Evolutionary conservation across 768 basidiomycete species (phyloP).

Genomic region (Hericium rajendrae): DNA sequence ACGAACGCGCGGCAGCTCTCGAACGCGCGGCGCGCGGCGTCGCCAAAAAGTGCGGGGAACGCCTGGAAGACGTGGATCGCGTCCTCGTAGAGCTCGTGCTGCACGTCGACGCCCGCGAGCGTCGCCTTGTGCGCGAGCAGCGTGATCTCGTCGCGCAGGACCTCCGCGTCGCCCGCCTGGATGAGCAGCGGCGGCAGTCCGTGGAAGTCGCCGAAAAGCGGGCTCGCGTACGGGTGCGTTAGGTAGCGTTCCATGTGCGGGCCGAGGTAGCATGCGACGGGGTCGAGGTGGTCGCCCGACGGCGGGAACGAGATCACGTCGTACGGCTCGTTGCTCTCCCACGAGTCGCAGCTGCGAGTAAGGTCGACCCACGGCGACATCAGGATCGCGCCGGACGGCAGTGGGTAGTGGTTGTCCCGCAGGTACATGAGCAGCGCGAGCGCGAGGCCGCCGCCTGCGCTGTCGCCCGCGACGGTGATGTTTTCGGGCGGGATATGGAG

Average conservation of each 20-base stretch:
- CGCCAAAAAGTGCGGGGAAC: conserved; percentile 57
- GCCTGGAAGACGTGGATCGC: conserved; percentile 91
- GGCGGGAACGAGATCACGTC: conserved; percentile 73
- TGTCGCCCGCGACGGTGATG: conserved; percentile 83
- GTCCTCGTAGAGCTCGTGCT: conserved; percentile 86
- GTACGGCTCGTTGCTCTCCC: conserved; percentile 83
- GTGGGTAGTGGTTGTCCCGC: conserved; percentile 77
- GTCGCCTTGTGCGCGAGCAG: conserved; percentile 91
- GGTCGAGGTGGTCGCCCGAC: conserved; percentile 79
- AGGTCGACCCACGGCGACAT: conserved; percentile 96
- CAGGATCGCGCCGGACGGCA: conserved; percentile 79
- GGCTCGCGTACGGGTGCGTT: conserved; percentile 94
- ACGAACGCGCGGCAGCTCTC: conserved; percentile 39
- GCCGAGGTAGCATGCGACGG: conserved; percentile 89
- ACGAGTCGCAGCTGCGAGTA: conserved; percentile 97
- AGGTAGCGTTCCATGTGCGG: conserved; percentile 70
- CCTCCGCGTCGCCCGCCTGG: conserved; percentile 90
- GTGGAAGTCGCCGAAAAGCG: conserved; percentile 82
- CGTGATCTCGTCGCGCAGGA: conserved; percentile 88
- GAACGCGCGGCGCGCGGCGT: conserved; percentile 53
- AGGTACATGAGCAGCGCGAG: conserved; percentile 89
- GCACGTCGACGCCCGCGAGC: conserved; percentile 74
- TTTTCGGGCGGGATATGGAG: conserved; percentile 88
- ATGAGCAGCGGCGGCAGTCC: conserved; percentile 86
- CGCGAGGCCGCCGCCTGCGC: conserved; percentile 84